A percentile compares a stretch with the other conserved stretches of the same genome.
phyloP scores from a whole-genome alignment of 2,329 filamentous ascomycete species.

The Blastomyces parvus region DNA sequence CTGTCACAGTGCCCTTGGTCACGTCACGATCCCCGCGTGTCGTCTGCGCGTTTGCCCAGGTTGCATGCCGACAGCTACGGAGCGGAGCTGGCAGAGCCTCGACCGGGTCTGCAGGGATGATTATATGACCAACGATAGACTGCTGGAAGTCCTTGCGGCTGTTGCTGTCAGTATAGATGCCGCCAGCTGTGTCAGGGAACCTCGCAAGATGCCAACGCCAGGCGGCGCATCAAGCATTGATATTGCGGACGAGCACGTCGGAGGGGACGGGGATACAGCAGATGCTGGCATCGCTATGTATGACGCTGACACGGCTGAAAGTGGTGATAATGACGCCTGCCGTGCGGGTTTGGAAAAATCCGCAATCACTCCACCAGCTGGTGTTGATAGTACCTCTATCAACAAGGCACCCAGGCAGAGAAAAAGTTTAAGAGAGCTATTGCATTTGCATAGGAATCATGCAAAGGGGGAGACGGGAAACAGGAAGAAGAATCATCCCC shows the following conservation, averaged over 20 bases:
- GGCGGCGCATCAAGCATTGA: neutral
- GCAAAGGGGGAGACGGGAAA: neutral
- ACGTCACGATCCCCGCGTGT: constrained; percentile 10
- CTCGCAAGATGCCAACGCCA: neutral
- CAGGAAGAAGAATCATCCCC: neutral
- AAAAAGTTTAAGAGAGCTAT: neutral
- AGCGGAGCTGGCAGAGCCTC: constrained; percentile 40
- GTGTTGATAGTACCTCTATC: neutral
- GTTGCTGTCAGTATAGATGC: neutral
- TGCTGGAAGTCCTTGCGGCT: neutral
- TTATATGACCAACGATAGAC: constrained; percentile 4
- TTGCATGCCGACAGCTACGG: constrained; percentile 19
- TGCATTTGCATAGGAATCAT: neutral
- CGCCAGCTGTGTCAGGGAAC: neutral
- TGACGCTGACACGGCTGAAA: neutral
- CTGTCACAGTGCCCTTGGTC: neutral
- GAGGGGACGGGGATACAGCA: neutral
- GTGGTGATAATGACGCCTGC: neutral
- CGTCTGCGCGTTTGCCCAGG: constrained; percentile 12
- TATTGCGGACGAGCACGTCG: neutral
- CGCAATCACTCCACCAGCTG: neutral
- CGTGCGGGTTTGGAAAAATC: neutral
- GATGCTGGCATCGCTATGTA: neutral
- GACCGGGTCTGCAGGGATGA: constrained; percentile 33
- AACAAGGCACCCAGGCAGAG: neutral